Percentiles rank a stretch among this genome's conserved stretches.
Conservation (phyloP, 2,329 filamentous ascomycete species). For the Sclerotinia trifoliorum region DNA sequence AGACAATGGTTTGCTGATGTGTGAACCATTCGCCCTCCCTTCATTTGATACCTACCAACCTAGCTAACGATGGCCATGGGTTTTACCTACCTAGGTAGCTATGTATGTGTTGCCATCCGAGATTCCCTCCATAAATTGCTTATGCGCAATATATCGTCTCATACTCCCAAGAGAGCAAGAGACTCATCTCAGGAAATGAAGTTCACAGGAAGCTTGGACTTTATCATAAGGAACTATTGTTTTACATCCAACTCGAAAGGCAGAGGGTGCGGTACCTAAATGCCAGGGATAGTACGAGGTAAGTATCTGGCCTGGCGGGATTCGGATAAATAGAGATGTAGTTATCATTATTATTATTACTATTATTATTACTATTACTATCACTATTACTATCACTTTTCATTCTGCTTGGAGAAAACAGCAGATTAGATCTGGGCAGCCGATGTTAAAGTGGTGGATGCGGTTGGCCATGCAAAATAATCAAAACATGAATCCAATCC, state of each 20-base stretch:
- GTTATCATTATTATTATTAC: no score
- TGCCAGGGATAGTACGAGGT: no score
- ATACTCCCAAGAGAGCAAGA: not conserved
- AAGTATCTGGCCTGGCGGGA: not conserved
- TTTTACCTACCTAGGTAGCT: no score
- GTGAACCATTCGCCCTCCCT: no score
- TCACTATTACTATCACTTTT: no score
- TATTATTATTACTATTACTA: no score
- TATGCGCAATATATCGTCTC: not conserved
- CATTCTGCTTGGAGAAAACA: not conserved
- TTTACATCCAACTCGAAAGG: slow-evolving; percentile 4
- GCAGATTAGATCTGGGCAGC: slow-evolving; percentile 7
- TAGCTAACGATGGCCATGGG: not conserved
- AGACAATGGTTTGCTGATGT: not conserved
- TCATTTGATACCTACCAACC: not conserved
- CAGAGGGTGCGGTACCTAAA: not conserved
- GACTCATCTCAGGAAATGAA: slow-evolving; percentile 6
- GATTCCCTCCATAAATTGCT: not conserved
- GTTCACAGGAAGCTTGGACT: slow-evolving; percentile 11
- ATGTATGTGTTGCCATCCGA: not conserved
- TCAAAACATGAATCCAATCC: slow-evolving; percentile 18
- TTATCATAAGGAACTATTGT: slow-evolving; percentile 4
- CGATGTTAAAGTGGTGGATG: slow-evolving; percentile 1
- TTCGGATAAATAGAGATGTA: not conserved
- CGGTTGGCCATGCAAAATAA: not conserved